A percentile compares a stretch with the other conserved stretches of the same genome.
These are phyloP conservation scores for Blattamonas nauphoetae DNA, from an alignment of 78 protist species.

Conservation along the genomic window DNA sequence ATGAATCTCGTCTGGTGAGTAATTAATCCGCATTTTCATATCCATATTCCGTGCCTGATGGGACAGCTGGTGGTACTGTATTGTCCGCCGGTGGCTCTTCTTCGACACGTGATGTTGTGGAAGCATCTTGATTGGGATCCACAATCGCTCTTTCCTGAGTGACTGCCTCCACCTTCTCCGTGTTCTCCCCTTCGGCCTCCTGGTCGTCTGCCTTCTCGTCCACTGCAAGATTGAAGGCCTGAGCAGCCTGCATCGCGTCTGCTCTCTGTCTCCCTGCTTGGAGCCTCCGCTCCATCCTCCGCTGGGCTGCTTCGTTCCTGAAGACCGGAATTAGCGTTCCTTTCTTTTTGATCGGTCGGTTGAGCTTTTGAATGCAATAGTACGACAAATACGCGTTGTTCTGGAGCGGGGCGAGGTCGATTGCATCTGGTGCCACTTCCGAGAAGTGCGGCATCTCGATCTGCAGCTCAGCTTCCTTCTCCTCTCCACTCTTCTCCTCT, in stretches of 20 bases:
- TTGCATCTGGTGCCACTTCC: background rate
- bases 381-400: background rate
- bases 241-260: background rate
- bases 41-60: too few relatives aligned
- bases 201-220: too few relatives aligned
- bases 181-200: too few relatives aligned
- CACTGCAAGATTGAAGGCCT: too few relatives aligned
- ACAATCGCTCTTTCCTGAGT: too few relatives aligned
- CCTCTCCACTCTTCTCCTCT: background rate
- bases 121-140: too few relatives aligned
- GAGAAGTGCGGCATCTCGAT: background rate
- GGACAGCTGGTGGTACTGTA: too few relatives aligned
- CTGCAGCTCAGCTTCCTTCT: background rate
- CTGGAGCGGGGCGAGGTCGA: background rate
- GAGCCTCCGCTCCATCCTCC: background rate
- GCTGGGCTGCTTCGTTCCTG: background rate
- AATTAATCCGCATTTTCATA: too few relatives aligned
- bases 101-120: too few relatives aligned
- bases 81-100: too few relatives aligned
- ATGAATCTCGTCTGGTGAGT: too few relatives aligned
- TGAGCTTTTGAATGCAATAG: background rate
- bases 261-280: background rate
- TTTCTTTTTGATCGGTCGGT: background rate
- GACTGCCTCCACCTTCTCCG: too few relatives aligned
- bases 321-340: background rate